phyloP scores from a whole-genome alignment of 1,139 yeast species.

The Yamadazyma triangularis region DNA sequence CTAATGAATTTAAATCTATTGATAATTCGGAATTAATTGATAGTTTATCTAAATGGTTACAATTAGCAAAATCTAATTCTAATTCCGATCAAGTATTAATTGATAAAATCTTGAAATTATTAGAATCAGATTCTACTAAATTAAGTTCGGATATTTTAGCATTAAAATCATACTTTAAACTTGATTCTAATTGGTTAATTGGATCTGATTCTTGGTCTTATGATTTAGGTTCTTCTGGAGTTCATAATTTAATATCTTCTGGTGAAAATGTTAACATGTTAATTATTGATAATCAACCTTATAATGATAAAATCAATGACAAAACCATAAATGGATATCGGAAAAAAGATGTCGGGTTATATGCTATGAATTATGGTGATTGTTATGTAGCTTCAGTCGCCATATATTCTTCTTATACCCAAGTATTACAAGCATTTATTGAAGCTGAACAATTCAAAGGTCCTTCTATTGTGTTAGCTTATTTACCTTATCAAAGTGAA shows the following conservation, averaged over 20 bases:
- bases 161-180: constrained; percentile 36
- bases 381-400: constrained; percentile 95
- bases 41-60: constrained; percentile 66
- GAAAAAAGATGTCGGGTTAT: constrained; percentile 90
- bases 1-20: constrained; percentile 42
- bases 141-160: constrained; percentile 42
- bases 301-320: constrained; percentile 26
- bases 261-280: constrained; percentile 79
- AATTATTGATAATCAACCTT: constrained; percentile 90
- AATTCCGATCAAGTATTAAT: constrained; percentile 12
- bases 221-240: constrained; percentile 89
- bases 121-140: constrained; percentile 38
- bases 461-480: constrained; percentile 88
- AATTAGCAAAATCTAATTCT: constrained; percentile 29
- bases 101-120: constrained; percentile 34
- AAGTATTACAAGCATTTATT: constrained; percentile 78
- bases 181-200: constrained; percentile 67
- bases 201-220: constrained; percentile 97
- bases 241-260: constrained; percentile 76
- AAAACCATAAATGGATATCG: constrained; percentile 39
- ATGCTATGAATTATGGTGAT: constrained; percentile 91
- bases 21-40: constrained; percentile 49
- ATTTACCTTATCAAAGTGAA: constrained; percentile 72
- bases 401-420: constrained; percentile 89
- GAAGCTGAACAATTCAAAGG: constrained; percentile 89